These are phyloP conservation scores for Podaxis sp. DNA, from an alignment of 768 basidiomycete genomes.

Conservation along the genomic window DNA sequence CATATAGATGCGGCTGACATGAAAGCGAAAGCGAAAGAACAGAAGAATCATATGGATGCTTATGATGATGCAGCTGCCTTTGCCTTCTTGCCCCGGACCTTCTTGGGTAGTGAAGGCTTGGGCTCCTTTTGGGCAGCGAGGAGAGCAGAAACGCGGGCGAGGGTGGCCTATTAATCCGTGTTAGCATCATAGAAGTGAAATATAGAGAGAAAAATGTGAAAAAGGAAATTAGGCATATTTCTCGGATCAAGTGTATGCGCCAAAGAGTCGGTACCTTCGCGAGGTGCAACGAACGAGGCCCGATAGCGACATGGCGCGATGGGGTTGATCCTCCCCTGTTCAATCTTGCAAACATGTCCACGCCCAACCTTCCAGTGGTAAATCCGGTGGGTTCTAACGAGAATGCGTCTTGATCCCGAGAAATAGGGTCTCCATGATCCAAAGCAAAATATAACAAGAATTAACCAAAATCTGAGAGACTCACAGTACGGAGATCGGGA, in stretches of 20 bases:
- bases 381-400: slow-evolving; percentile 92
- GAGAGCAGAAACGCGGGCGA: slow-evolving; percentile 77
- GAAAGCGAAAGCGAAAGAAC: slow-evolving; percentile 25
- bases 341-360: slow-evolving; percentile 92
- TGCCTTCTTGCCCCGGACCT: slow-evolving; percentile 71
- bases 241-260: slow-evolving; percentile 49
- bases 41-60: slow-evolving; percentile 25
- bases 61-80: slow-evolving; percentile 22
- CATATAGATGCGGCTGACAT: slow-evolving; percentile 29
- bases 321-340: slow-evolving; percentile 62
- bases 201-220: slow-evolving; percentile 9
- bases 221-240: slow-evolving; percentile 12
- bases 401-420: slow-evolving; percentile 52
- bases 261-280: slow-evolving; percentile 73
- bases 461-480: slow-evolving; percentile 26
- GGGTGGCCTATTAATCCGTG: slow-evolving; percentile 53
- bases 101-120: slow-evolving; percentile 66
- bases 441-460: slow-evolving; percentile 15
- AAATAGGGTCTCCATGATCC: slow-evolving; percentile 10
- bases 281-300: slow-evolving; percentile 58
- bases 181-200: slow-evolving; percentile 27
- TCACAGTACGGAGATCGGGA: slow-evolving; percentile 75
- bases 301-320: slow-evolving; percentile 77
- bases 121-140: slow-evolving; percentile 69
- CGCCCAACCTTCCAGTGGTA: slow-evolving; percentile 76